A percentile compares a stretch with the other conserved stretches of the same genome.
These are phyloP conservation scores for Gaeumannomyces sp. DNA, from an alignment of 2,329 filamentous ascomycete species.

Conservation along the genomic window DNA sequence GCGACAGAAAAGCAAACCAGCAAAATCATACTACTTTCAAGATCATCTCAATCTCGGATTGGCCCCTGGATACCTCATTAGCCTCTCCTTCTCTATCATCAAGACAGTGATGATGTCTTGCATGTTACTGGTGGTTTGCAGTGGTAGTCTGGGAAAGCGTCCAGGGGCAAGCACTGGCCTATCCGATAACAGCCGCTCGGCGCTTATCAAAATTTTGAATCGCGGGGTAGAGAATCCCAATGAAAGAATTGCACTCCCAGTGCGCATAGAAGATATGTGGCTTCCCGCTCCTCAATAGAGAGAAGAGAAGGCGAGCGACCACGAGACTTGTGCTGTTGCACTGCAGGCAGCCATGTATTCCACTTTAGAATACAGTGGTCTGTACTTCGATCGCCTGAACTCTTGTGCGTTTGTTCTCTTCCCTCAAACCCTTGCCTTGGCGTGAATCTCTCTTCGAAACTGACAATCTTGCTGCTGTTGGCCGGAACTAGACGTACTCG, in stretches of 20 bases:
- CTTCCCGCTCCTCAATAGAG: not conserved
- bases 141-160: too few relatives aligned
- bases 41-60: too few relatives aligned
- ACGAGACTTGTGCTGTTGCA: not conserved
- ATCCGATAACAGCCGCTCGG: not conserved
- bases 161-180: too few relatives aligned
- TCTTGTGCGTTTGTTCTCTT: not conserved
- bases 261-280: too few relatives aligned
- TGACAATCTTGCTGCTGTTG: not conserved
- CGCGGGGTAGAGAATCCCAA: not conserved
- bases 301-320: not conserved
- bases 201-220: not conserved
- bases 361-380: not conserved
- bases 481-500: constrained; percentile 21
- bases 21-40: too few relatives aligned
- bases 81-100: too few relatives aligned
- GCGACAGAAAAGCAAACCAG: too few relatives aligned
- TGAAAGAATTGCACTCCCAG: not conserved
- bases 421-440: not conserved
- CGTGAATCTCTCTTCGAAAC: not conserved
- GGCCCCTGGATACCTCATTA: too few relatives aligned
- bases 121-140: too few relatives aligned
- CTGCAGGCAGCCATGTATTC: not conserved
- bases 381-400: not conserved
- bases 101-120: too few relatives aligned